Conservation (phyloP, 1,139 yeast genomes). For the Pichia sp. region DNA sequence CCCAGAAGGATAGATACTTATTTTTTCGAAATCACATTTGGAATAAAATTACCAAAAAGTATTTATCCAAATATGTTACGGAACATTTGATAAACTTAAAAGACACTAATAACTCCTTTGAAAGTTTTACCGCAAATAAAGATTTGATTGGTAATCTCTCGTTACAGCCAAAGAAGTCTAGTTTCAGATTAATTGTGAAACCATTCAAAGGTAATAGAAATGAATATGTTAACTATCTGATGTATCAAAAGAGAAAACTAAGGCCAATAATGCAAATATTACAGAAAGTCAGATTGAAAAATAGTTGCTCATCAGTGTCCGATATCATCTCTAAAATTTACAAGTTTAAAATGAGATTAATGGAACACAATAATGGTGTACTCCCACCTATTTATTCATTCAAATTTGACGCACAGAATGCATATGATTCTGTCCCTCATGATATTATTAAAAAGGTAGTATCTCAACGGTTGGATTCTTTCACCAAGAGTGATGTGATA, state of each 20-base stretch:
- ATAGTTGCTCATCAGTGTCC: slow-evolving; percentile 32
- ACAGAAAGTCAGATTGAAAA: slow-evolving; percentile 16
- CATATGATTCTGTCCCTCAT: slow-evolving; percentile 76
- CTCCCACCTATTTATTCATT: slow-evolving; percentile 49
- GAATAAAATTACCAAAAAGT: slow-evolving; percentile 43
- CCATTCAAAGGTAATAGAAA: slow-evolving; percentile 40
- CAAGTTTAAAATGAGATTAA: slow-evolving; percentile 31
- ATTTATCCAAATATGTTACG: slow-evolving; percentile 41
- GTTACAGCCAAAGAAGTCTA: slow-evolving; percentile 55
- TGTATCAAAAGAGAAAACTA: slow-evolving; percentile 32
- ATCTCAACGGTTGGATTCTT: slow-evolving; percentile 25
- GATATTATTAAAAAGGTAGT: slow-evolving; percentile 38
- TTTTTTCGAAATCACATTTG: slow-evolving; percentile 66
- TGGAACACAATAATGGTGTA: slow-evolving; percentile 18
- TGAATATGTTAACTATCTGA: slow-evolving; percentile 32
- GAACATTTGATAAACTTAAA: slow-evolving; percentile 31
- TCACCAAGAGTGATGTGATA: slow-evolving; percentile 14
- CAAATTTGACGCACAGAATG: slow-evolving; percentile 76
- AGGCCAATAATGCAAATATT: slow-evolving; percentile 37
- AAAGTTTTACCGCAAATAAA: slow-evolving; percentile 21
- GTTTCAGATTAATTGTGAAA: slow-evolving; percentile 58
- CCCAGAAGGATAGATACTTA: slow-evolving; percentile 39
- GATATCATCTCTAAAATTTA: slow-evolving; percentile 36
- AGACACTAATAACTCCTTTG: slow-evolving; percentile 24
- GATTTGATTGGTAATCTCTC: slow-evolving; percentile 32